Percentiles rank a stretch among this genome's conserved stretches.
Conservation (phyloP, 1,284 basidiomycete genomes). For the Xanthoconium separans region DNA sequence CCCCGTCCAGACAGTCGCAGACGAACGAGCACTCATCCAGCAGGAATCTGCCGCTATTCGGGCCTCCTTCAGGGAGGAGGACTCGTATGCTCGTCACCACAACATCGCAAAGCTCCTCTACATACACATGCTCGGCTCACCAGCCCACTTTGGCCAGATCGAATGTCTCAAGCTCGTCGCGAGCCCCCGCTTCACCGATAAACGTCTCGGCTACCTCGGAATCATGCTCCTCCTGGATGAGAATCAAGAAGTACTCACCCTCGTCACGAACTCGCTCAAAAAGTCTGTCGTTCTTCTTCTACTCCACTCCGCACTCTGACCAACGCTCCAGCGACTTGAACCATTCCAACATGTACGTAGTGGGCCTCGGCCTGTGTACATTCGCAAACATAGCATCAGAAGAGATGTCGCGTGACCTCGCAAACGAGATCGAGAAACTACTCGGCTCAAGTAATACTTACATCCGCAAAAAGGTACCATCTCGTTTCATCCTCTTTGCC, state of each 20-base stretch:
- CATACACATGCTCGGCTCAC: constrained; percentile 99
- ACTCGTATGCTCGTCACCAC: constrained; percentile 90
- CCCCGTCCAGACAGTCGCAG: constrained; percentile 83
- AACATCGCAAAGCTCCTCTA: constrained; percentile 98
- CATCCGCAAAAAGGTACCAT: constrained; percentile 92
- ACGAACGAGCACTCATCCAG: constrained; percentile 96
- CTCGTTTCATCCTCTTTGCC: background rate
- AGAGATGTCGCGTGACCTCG: constrained; percentile 96
- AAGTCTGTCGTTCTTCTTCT: constrained; percentile 63
- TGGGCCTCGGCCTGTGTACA: constrained; percentile 95
- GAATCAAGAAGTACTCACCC: constrained; percentile 95
- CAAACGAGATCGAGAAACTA: constrained; percentile 97
- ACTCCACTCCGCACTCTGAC: background rate
- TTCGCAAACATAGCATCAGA: constrained; percentile 99
- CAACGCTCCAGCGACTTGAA: constrained; percentile 86
- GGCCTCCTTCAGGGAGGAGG: constrained; percentile 97
- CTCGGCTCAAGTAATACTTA: constrained; percentile 98
- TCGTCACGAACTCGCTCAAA: constrained; percentile 98
- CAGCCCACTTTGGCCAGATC: constrained; percentile 99
- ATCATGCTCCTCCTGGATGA: constrained; percentile 99
- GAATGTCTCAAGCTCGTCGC: constrained; percentile 99
- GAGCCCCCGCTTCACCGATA: constrained; percentile 96
- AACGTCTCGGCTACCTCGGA: constrained; percentile 94
- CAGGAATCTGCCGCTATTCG: constrained; percentile 98
- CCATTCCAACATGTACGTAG: constrained; percentile 98